Evolutionary conservation across 1,284 basidiomycete genomes (phyloP), one percentile per base, ranked within the genome.

Genomic region (Fistulinella cinereoalba): DNA sequence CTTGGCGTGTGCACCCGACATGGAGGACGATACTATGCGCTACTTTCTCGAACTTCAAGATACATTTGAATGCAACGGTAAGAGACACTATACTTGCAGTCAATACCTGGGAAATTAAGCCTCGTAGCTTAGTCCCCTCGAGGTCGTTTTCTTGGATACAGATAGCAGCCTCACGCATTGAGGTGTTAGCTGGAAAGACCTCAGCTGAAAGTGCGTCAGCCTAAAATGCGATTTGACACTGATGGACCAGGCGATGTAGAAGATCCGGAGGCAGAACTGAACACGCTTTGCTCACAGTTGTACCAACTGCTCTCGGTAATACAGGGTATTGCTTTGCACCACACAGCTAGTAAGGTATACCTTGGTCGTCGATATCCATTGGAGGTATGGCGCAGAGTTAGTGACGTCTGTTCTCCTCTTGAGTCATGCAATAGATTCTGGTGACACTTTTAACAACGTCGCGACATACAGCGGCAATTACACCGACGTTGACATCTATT

Each of bases 321-420:
- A 7, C 92, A 95, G 67, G 92, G 92, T 3, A 71, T 92, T n/a
- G 76, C 76, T 9, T 72, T 95, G 27, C 76, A 84, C 21, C 90
- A 92, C 62, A 57, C 68, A 11, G 56, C 75, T 1, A 88, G 81
- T 52, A 94, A 94, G 61, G 61, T 63, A 1, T 88, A 76, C 45
- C 74, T 92, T 13, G 84, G 86, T 8, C 77, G 89, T 34, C 76
- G 72, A 47, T 80, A 81, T 62, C 70, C 81, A 15, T 67, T 92
- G 19, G 86, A 93, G 75, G 92, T 88, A 55, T 44, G 76, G 6
- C 31, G 36, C 28, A 29, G 16, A n/a, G n/a, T 18, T 11, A 7
- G 41, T 36, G 22, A 33, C 42, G 24, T 24, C 19, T 9, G 39
- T 27, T 24, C 31, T 41, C 37, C 44, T 38, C 31, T 43, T 55